Evolutionary conservation across 1,139 yeast genomes (phyloP).

Genomic region (Kazachstania sp.): DNA sequence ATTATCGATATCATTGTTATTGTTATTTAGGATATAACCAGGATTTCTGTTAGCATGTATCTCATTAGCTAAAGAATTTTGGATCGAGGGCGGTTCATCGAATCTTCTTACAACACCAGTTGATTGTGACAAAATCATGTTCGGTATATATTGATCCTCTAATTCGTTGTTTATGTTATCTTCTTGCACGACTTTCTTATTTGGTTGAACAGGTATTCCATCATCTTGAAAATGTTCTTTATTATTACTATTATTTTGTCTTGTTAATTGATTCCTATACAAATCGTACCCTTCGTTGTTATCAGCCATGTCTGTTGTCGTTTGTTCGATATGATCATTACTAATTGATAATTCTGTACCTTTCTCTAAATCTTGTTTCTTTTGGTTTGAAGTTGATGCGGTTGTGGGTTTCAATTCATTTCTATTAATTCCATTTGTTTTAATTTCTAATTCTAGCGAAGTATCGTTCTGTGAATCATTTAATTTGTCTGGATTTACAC

Average conservation of each 20-base stretch:
- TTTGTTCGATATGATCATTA: conserved; percentile 11
- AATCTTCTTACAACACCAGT: conserved; percentile 40
- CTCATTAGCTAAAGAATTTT: conserved; percentile 20
- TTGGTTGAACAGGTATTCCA: background rate
- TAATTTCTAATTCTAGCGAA: background rate
- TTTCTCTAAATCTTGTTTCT: background rate
- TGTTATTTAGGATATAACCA: background rate
- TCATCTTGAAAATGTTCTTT: background rate
- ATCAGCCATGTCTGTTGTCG: conserved; percentile 2
- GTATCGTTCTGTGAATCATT: background rate
- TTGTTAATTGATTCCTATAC: conserved; percentile 9
- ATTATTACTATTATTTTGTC: conserved; percentile 7
- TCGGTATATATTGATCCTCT: conserved; percentile 31
- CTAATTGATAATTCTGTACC: conserved; percentile 3
- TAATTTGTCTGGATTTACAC: background rate
- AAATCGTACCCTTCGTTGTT: conserved; percentile 1
- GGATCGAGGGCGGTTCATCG: conserved; percentile 32
- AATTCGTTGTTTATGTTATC: conserved; percentile 3
- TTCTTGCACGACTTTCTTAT: background rate
- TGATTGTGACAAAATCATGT: conserved; percentile 41
- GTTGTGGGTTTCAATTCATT: background rate
- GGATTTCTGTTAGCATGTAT: conserved; percentile 1
- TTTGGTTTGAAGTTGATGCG: background rate
- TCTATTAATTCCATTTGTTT: background rate
- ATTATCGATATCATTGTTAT: background rate